These are phyloP conservation scores for Apiotrichum sp. DNA, from an alignment of 1,284 basidiomycete genomes.

Conservation along the genomic window DNA sequence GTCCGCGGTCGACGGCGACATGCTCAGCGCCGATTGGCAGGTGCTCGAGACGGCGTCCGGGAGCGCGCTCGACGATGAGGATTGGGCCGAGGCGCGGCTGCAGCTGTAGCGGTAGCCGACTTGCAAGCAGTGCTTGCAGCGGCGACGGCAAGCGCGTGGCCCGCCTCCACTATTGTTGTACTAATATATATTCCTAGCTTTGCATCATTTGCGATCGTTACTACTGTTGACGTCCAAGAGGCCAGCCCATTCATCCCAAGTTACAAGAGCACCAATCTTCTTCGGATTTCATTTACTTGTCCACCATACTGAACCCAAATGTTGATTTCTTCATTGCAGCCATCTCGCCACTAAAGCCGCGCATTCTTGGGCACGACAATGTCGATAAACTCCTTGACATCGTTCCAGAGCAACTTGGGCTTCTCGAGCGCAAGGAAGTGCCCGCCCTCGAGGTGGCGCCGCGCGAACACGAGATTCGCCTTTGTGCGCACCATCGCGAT, in stretches of 20 bases:
- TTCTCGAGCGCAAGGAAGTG: constrained; percentile 50
- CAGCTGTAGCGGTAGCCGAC: not conserved
- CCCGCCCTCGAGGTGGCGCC: constrained; percentile 40
- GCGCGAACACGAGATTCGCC: constrained; percentile 41
- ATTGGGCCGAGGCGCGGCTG: constrained; percentile 16
- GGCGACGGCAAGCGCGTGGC: no score
- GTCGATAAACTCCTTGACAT: constrained; percentile 38
- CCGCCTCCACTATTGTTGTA: no score
- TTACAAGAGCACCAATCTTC: no score
- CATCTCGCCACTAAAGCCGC: not conserved
- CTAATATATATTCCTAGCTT: no score
- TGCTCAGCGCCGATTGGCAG: constrained; percentile 9
- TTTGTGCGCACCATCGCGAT: constrained; percentile 37
- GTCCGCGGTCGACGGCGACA: not conserved
- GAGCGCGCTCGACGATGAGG: constrained; percentile 13
- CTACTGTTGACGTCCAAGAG: no score
- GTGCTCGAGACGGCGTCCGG: constrained; percentile 8
- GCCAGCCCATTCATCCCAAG: no score
- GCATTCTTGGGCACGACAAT: not conserved
- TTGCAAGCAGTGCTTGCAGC: no score
- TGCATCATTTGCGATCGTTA: no score
- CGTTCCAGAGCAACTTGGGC: constrained; percentile 41
- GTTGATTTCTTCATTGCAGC: no score
- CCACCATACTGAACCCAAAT: no score
- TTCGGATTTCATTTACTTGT: no score